Evolutionary conservation across 163 green algal genomes (phyloP).

Genomic region (Scenedesmus sp.): DNA sequence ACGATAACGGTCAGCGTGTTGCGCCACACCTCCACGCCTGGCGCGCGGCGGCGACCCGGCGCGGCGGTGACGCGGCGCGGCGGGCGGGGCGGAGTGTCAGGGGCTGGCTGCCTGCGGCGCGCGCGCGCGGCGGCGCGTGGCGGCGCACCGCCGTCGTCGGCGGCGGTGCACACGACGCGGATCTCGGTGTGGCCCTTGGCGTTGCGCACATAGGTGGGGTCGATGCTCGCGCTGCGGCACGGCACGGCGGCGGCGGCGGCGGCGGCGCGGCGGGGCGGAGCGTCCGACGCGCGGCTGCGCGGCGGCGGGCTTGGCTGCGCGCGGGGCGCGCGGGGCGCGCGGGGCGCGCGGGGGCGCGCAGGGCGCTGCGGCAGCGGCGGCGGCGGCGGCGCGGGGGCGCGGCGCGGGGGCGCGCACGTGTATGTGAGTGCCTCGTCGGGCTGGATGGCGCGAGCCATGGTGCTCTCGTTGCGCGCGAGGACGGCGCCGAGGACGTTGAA

Average conservation of each 20-base stretch:
- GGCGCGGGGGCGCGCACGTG: slow-evolving; percentile 18
- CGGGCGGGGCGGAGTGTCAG: too few relatives aligned
- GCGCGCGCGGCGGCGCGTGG: too few relatives aligned
- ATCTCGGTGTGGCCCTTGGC: slow-evolving; percentile 44
- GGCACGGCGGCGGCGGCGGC: background rate
- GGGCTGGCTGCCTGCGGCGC: background rate
- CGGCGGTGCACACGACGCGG: slow-evolving; percentile 5
- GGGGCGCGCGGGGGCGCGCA: too few relatives aligned
- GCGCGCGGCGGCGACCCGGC: too few relatives aligned
- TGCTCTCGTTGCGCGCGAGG: slow-evolving; percentile 38
- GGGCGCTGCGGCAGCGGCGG: too few relatives aligned
- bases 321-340: background rate
- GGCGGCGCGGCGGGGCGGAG: background rate
- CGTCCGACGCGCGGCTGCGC: too few relatives aligned
- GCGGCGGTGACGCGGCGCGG: too few relatives aligned
- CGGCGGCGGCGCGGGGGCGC: too few relatives aligned
- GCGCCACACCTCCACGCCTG: slow-evolving; percentile 41
- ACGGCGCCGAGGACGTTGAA: slow-evolving; percentile 52
- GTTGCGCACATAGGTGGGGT: slow-evolving; percentile 37
- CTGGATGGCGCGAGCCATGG: background rate
- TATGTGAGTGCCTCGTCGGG: slow-evolving; percentile 22
- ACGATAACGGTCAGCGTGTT: slow-evolving; percentile 47
- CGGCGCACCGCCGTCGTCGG: slow-evolving; percentile 3
- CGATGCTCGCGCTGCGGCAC: slow-evolving; percentile 20
- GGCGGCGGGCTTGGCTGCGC: too few relatives aligned